A percentile compares a stretch with the other conserved stretches of the same genome.
Conservation (phyloP, 305 asterid species). For the Rubia occidens region DNA sequence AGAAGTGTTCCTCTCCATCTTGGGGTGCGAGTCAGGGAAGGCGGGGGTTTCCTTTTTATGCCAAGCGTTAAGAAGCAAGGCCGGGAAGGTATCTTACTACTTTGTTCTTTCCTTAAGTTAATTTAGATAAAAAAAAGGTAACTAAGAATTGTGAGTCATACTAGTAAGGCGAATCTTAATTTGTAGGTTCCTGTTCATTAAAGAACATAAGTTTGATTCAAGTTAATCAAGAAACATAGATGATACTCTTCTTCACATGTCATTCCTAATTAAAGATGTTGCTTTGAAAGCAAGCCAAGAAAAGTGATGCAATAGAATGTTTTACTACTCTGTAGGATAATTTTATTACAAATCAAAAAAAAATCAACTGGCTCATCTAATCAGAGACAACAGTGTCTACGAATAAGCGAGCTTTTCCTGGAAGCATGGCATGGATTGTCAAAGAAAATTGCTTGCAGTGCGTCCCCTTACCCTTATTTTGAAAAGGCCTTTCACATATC, state of each 20-base stretch:
- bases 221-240: neutral
- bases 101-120: too few species aligned
- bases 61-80: too few species aligned
- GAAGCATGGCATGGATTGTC: neutral
- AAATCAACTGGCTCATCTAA: neutral
- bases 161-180: neutral
- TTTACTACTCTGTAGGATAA: neutral
- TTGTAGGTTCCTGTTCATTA: too few species aligned
- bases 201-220: neutral
- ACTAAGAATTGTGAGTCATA: neutral
- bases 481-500: neutral
- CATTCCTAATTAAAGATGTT: neutral
- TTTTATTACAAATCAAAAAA: neutral
- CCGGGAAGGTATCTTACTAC: too few species aligned
- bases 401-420: neutral
- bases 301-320: neutral
- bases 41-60: too few species aligned
- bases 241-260: too few species aligned
- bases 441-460: neutral
- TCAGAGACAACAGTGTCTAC: neutral
- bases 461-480: neutral
- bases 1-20: too few species aligned
- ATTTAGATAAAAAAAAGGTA: too few species aligned
- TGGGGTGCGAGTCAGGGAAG: too few species aligned
- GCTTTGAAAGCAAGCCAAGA: slow-evolving; percentile 1